These are phyloP conservation scores for Acanthamoeba triangularis DNA, from an alignment of 208 protist species.

Conservation along the genomic window DNA sequence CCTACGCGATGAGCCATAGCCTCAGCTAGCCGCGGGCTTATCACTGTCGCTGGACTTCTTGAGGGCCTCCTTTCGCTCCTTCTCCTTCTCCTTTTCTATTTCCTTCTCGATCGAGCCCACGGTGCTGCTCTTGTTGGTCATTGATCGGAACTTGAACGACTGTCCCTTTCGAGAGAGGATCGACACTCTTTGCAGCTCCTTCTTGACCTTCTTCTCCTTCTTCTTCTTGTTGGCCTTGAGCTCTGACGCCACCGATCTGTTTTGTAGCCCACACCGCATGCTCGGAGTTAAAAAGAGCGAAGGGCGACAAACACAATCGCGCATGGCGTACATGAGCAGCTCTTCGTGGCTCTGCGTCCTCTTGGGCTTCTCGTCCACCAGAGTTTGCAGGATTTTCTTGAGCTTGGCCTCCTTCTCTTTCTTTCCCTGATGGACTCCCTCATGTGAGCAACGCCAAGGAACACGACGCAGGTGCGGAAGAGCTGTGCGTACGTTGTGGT, in stretches of 20 bases:
- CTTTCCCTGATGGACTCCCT: slow-evolving; percentile 9
- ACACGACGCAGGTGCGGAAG: neutral
- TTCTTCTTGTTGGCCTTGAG: slow-evolving; percentile 75
- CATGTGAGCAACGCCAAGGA: neutral
- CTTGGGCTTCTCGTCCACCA: slow-evolving; percentile 59
- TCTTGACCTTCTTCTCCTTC: slow-evolving; percentile 75
- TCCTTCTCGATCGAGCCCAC: slow-evolving; percentile 46
- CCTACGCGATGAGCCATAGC: no score
- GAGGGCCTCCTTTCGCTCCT: slow-evolving; percentile 23
- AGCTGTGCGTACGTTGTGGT: neutral
- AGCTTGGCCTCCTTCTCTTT: slow-evolving; percentile 71
- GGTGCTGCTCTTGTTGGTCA: slow-evolving; percentile 56
- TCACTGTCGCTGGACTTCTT: slow-evolving; percentile 25
- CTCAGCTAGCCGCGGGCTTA: slow-evolving; percentile 3
- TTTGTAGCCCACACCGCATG: neutral
- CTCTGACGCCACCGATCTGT: slow-evolving; percentile 42
- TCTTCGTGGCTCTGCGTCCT: slow-evolving; percentile 53
- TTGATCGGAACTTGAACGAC: slow-evolving; percentile 65
- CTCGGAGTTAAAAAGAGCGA: neutral
- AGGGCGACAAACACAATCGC: neutral
- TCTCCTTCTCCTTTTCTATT: slow-evolving; percentile 53
- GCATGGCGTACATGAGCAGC: slow-evolving; percentile 23
- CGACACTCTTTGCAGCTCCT: neutral
- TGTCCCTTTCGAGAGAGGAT: slow-evolving; percentile 29
- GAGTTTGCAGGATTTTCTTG: slow-evolving; percentile 57